These are phyloP conservation scores for Stephanodiscus minutulus DNA, from an alignment of 108 stramenopile genomes.

Conservation along the genomic window DNA sequence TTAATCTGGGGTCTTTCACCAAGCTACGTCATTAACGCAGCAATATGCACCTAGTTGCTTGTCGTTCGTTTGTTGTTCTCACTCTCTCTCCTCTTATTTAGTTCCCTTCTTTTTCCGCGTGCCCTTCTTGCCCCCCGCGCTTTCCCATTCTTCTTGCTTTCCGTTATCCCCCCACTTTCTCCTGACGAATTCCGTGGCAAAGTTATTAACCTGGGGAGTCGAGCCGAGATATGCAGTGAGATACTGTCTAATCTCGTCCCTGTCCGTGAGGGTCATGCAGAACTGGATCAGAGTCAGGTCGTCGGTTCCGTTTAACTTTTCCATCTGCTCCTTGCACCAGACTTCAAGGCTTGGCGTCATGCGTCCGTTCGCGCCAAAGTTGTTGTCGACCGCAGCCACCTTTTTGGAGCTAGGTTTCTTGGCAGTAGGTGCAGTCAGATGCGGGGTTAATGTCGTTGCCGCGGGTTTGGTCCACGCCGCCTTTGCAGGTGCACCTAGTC, in stretches of 20 bases:
- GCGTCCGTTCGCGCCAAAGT: slow-evolving; percentile 73
- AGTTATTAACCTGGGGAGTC: slow-evolving; percentile 89
- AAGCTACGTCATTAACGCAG: background rate
- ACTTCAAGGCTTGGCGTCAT: slow-evolving; percentile 85
- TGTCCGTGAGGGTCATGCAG: slow-evolving; percentile 92
- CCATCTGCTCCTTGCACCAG: slow-evolving; percentile 93
- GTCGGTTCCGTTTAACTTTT: slow-evolving; percentile 88
- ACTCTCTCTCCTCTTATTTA: slow-evolving; percentile 21
- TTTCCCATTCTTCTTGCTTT: slow-evolving; percentile 82
- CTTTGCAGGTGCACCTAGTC: slow-evolving; percentile 21
- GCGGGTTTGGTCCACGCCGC: slow-evolving; percentile 25
- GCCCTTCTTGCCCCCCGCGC: slow-evolving; percentile 52
- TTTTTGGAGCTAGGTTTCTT: slow-evolving; percentile 27
- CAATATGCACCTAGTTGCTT: background rate
- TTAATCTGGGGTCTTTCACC: background rate
- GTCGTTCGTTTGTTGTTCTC: background rate
- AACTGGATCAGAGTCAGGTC: slow-evolving; percentile 93
- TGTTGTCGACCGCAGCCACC: slow-evolving; percentile 51
- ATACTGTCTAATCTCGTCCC: slow-evolving; percentile 91
- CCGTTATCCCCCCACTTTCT: slow-evolving; percentile 77
- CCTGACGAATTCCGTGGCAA: slow-evolving; percentile 95
- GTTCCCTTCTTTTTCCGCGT: slow-evolving; percentile 75
- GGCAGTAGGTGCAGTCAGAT: slow-evolving; percentile 29
- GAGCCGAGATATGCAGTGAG: slow-evolving; percentile 93
- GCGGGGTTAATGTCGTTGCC: slow-evolving; percentile 23